Conservation (phyloP, 768 basidiomycete genomes). For the Suillus luteus region DNA sequence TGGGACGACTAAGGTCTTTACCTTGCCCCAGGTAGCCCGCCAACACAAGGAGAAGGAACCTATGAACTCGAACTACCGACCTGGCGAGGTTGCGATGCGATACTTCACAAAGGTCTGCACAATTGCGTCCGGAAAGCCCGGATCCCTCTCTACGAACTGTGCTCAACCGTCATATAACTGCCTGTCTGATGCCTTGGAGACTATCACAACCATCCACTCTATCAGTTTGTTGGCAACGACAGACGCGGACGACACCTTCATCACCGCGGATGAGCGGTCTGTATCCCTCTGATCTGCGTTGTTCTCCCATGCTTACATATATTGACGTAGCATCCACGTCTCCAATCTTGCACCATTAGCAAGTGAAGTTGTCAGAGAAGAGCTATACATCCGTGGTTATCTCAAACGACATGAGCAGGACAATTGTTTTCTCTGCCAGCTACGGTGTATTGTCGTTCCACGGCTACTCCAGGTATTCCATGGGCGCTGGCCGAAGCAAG, state of each 20-base stretch:
- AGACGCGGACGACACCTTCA: background rate
- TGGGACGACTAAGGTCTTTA: conserved; percentile 19
- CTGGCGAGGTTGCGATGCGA: background rate
- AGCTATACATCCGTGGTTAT: conserved; percentile 31
- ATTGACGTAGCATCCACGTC: conserved; percentile 12
- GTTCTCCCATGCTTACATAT: conserved; percentile 3
- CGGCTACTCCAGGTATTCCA: conserved; percentile 4
- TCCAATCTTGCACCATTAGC: conserved; percentile 27
- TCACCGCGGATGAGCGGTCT: background rate
- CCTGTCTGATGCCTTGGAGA: background rate
- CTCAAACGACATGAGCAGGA: conserved; percentile 20
- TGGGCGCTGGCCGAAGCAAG: background rate
- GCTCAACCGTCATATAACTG: background rate
- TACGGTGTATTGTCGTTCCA: background rate
- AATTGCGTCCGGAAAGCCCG: background rate
- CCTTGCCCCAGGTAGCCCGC: conserved; percentile 10
- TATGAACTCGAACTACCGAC: background rate
- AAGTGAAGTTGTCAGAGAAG: conserved; percentile 30
- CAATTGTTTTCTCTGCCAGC: too few relatives aligned
- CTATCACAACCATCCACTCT: background rate
- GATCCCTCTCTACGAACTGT: too few relatives aligned
- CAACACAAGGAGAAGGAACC: conserved; percentile 1
- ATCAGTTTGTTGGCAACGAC: background rate
- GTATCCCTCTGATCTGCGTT: background rate
- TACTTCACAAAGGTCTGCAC: conserved; percentile 1